Conservation (phyloP, 495 filamentous ascomycete species). For the Neurospora africana region DNA sequence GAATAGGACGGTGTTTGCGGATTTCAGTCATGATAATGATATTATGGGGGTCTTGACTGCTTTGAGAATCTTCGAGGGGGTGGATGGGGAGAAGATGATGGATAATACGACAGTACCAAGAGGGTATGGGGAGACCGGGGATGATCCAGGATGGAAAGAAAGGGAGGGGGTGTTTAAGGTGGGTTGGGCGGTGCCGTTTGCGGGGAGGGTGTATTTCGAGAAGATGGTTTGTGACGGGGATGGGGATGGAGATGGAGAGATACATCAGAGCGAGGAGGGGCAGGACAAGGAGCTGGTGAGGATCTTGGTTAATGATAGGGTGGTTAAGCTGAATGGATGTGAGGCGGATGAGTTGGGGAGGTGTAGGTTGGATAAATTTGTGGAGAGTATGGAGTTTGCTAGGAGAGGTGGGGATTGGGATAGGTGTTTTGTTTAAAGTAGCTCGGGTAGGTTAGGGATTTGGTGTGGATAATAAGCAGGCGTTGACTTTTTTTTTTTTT, state of each 20-base stretch:
- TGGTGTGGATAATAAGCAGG: background rate
- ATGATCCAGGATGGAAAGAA: conserved; percentile 25
- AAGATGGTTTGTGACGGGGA: conserved; percentile 56
- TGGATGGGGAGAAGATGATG: conserved; percentile 17
- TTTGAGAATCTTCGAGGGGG: conserved; percentile 56
- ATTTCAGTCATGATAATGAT: conserved; percentile 84
- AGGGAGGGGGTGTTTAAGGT: conserved; percentile 47
- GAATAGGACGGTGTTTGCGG: conserved; percentile 57
- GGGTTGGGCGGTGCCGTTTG: conserved; percentile 72
- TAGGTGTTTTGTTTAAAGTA: conserved; percentile 42
- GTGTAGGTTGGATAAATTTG: conserved; percentile 54
- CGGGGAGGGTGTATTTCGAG: conserved; percentile 66
- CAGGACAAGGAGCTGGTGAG: conserved; percentile 55
- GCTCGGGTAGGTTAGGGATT: background rate
- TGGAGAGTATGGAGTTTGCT: conserved; percentile 62
- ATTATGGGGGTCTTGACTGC: conserved; percentile 64
- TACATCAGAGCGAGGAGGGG: background rate
- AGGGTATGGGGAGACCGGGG: background rate
- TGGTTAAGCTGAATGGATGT: conserved; percentile 60
- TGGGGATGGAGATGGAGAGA: background rate
- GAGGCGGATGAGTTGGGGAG: conserved; percentile 53
- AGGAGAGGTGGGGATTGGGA: conserved; percentile 60
- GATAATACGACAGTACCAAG: conserved; percentile 28
- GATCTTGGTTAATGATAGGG: conserved; percentile 71
- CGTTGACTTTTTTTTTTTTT: background rate